These are phyloP conservation scores for Nicotiana benthamiana DNA, from an alignment of 257 asterid species.

Conservation along the genomic window DNA sequence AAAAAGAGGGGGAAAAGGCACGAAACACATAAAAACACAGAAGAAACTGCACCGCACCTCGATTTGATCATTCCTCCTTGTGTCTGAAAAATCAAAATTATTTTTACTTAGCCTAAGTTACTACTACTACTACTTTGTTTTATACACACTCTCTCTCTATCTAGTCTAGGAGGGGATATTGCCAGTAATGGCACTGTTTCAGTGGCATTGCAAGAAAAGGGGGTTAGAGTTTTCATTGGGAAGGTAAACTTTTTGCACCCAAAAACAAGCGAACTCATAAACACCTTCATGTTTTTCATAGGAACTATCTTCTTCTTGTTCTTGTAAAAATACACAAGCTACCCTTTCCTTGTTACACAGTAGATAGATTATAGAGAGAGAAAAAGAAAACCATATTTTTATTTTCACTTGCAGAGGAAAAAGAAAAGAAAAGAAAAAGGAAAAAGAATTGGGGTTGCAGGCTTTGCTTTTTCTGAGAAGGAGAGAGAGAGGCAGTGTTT, in stretches of 20 bases:
- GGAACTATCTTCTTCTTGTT: background rate
- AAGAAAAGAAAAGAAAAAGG: background rate
- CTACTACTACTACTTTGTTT: background rate
- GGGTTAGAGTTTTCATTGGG: conserved; percentile 79
- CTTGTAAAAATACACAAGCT: background rate
- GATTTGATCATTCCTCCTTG: conserved; percentile 29
- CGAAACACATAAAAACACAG: conserved; percentile 3
- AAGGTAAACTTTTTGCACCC: conserved; percentile 51
- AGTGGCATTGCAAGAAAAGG: conserved; percentile 67
- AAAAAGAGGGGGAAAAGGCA: background rate
- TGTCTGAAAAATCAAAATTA: background rate
- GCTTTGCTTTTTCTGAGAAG: background rate
- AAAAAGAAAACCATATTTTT: background rate
- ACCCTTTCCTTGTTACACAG: conserved; percentile 19
- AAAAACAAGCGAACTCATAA: conserved; percentile 2
- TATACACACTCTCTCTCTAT: background rate
- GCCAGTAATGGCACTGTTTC: conserved; percentile 68
- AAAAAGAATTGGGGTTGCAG: background rate
- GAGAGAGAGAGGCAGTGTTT: conserved; percentile 1
- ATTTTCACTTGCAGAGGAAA: background rate
- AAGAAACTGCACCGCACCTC: conserved; percentile 23
- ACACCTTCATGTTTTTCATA: background rate
- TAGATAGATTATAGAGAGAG: background rate
- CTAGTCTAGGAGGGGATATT: conserved; percentile 5
- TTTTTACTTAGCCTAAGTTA: background rate